Percentiles rank a stretch among this genome's conserved stretches.
Evolutionary conservation across 306 rosid species (phyloP).

Genomic region (Prinsepia uniflora): DNA sequence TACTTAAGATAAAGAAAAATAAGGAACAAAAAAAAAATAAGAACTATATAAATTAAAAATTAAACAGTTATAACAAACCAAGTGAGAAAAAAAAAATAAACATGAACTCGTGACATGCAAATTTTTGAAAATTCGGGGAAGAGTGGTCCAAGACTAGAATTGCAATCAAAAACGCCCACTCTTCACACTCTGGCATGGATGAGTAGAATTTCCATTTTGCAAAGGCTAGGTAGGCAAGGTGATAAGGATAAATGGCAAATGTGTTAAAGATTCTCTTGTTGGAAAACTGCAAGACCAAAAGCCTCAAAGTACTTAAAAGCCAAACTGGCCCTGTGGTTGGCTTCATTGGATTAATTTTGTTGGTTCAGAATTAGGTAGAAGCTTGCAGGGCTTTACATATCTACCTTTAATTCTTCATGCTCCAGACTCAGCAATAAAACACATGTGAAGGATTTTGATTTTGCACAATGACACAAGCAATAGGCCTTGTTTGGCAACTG

Average conservation of each 20-base stretch:
- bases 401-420: not conserved
- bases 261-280: not conserved
- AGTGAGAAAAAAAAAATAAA: too few relatives aligned
- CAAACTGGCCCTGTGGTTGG: not conserved
- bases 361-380: slow-evolving; percentile 4
- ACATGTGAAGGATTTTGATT: not conserved
- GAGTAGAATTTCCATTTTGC: not conserved
- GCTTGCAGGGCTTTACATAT: not conserved
- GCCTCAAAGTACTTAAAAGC: not conserved
- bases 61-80: too few relatives aligned
- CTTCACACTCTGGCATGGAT: not conserved
- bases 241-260: not conserved
- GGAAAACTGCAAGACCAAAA: not conserved
- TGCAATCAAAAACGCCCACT: not conserved
- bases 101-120: too few relatives aligned
- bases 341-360: not conserved
- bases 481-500: not conserved
- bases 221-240: not conserved
- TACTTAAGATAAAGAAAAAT: too few relatives aligned
- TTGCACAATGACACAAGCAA: not conserved
- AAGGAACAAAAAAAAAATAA: too few relatives aligned
- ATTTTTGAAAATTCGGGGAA: not conserved
- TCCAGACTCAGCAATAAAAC: not conserved
- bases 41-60: too few relatives aligned
- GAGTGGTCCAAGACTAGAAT: not conserved